phyloP scores from a whole-genome alignment of 768 basidiomycete genomes.

The Boletus rex-veris region DNA sequence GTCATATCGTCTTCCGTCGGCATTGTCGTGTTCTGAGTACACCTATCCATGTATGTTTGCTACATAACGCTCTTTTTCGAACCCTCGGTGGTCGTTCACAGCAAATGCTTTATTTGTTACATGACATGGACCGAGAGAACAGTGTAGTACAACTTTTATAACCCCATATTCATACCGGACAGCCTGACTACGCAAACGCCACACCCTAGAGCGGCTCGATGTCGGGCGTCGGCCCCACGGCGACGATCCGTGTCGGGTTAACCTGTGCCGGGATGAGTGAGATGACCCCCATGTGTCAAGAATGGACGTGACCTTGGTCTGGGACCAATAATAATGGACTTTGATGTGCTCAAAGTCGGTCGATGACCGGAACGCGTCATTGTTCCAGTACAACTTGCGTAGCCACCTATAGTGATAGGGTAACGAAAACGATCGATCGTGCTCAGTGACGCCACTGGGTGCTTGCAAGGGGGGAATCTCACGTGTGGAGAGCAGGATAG shows the following conservation, averaged over 20 bases:
- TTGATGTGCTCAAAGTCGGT: slow-evolving; percentile 85
- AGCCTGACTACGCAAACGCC: neutral
- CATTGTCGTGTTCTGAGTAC: slow-evolving; percentile 22
- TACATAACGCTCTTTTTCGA: neutral
- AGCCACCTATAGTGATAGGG: slow-evolving; percentile 53
- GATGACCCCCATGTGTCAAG: neutral
- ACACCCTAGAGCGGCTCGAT: slow-evolving; percentile 54
- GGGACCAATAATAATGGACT: slow-evolving; percentile 39
- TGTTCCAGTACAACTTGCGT: slow-evolving; percentile 88
- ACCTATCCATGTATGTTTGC: neutral
- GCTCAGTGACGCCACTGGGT: neutral
- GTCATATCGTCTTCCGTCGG: slow-evolving; percentile 26
- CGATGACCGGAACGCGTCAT: slow-evolving; percentile 79
- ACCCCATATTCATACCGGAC: neutral
- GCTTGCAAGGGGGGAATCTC: neutral
- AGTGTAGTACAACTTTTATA: slow-evolving; percentile 4
- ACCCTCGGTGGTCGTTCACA: neutral
- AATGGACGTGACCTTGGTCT: slow-evolving; percentile 16
- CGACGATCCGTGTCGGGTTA: slow-evolving; percentile 76
- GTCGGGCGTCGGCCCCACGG: slow-evolving; percentile 67
- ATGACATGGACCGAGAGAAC: slow-evolving; percentile 1
- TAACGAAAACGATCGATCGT: neutral
- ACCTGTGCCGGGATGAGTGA: slow-evolving; percentile 43
- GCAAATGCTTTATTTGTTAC: neutral
- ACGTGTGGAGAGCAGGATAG: slow-evolving; percentile 78